Percentiles rank a stretch among this genome's conserved stretches.
Evolutionary conservation across 2,329 filamentous ascomycete genomes (phyloP).

Genomic region (Gnomoniopsis sp.): DNA sequence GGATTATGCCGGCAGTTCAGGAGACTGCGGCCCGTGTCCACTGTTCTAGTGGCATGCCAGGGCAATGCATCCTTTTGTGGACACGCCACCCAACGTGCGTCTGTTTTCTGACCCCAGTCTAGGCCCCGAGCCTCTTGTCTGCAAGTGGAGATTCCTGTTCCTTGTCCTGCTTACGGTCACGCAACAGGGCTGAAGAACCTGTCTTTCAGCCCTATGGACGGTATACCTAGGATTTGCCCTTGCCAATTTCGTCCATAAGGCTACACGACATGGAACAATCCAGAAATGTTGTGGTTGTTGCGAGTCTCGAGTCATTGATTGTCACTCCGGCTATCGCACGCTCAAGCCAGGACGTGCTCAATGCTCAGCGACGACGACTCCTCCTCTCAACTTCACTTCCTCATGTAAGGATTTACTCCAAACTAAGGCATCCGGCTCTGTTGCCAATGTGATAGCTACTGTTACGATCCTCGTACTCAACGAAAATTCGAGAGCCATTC

Average conservation of each 20-base stretch:
- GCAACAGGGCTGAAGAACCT: background rate
- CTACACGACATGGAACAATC: background rate
- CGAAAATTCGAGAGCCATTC: background rate
- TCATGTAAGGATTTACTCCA: too few relatives aligned
- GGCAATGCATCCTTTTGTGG: conserved; percentile 5
- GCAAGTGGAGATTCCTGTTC: background rate
- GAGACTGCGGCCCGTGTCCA: background rate
- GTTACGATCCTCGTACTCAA: background rate
- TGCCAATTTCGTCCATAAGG: background rate
- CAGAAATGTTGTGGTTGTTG: background rate
- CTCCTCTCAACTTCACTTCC: background rate
- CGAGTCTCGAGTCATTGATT: background rate
- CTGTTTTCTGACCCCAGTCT: background rate
- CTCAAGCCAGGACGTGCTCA: background rate
- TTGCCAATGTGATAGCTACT: too few relatives aligned
- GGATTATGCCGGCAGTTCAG: background rate
- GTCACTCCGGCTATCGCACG: background rate
- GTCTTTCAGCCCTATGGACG: conserved; percentile 14
- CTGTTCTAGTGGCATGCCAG: background rate
- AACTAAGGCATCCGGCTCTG: too few relatives aligned
- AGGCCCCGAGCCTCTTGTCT: conserved; percentile 2
- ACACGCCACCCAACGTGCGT: conserved; percentile 13
- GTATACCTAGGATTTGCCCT: background rate
- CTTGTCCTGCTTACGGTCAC: too few relatives aligned
- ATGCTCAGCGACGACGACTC: background rate